Evolutionary conservation across 495 filamentous ascomycete species (phyloP), one percentile per base, ranked within the genome.

Genomic region (Tuber borchii): DNA sequence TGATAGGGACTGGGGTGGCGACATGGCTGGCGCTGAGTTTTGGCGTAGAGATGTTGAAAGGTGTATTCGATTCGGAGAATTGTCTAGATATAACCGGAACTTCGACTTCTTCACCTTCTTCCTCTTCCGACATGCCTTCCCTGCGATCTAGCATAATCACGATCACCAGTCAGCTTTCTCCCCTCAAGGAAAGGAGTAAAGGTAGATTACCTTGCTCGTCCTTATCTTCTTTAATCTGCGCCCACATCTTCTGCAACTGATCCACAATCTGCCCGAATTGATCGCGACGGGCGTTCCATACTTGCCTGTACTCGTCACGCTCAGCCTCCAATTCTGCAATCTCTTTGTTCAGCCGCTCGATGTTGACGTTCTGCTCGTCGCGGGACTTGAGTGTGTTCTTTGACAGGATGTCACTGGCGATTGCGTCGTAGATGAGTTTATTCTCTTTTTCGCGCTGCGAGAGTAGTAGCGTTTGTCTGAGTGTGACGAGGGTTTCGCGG

Each of bases 201-300:
- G 82, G 42, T 71, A 19, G 14, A 86, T 86, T n/a, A 78, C 77
- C 80, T 69, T 82, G 81, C 85, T 97, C 95, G 83, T 98, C 95
- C 84, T 97, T 97, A 86, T 97, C 94, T 84, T 97, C 94, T 65
- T 93, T 89, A 79, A 99, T 98, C 80, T 97, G 85, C 45, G 91
- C 88, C 71, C 94, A 87, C 79, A 98, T 87, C 76, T 93, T 87
- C 90, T 91, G 92, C 7, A 93, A 92, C 86, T 98, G 94, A 56
- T 94, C 93, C 75, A 97, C 92, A 82, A 99, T 95, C 78, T 89
- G 87, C 19, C 91, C 92, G 84, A 98, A 99, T 84, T 97, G 93
- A 80, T 92, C 91, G 61, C 93, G 85, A 46, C 96, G 87, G 83
- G 97, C 93, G 26, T 88, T 85, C 95, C 95, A 98, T 6, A 93